These are phyloP conservation scores for Kluyveromyces starmeri DNA, from an alignment of 805 yeast genomes.

Conservation along the genomic window DNA sequence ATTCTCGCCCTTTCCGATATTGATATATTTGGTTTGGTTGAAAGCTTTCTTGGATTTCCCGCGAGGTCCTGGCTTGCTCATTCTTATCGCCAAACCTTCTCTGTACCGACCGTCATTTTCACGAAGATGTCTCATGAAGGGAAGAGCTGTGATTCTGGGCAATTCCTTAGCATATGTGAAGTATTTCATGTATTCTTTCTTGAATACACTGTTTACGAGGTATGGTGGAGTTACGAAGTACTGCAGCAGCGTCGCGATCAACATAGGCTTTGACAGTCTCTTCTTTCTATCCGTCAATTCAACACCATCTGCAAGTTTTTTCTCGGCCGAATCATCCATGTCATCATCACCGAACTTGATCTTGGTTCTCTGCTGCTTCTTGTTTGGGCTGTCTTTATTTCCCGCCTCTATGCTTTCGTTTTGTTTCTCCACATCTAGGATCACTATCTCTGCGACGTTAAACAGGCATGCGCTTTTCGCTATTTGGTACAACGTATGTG, in stretches of 20 bases:
- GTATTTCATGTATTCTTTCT: constrained; percentile 35
- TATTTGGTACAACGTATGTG: constrained; percentile 65
- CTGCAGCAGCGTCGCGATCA: constrained; percentile 64
- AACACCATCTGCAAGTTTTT: constrained; percentile 1
- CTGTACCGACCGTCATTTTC: constrained; percentile 37
- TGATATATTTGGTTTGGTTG: constrained; percentile 61
- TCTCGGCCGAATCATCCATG: constrained; percentile 8
- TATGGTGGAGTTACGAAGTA: constrained; percentile 82
- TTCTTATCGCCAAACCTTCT: constrained; percentile 51
- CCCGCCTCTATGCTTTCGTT: constrained; percentile 14
- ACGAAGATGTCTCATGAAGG: constrained; percentile 48
- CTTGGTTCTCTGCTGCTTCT: constrained; percentile 19
- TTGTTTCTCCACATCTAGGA: constrained; percentile 43
- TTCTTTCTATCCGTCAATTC: constrained; percentile 10
- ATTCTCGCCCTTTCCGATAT: constrained; percentile 56
- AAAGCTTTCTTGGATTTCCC: constrained; percentile 39
- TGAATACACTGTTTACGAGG: constrained; percentile 56
- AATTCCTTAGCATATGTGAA: constrained; percentile 57
- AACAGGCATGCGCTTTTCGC: constrained; percentile 66
- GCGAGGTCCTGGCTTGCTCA: constrained; percentile 30
- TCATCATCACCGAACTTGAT: constrained; percentile 29
- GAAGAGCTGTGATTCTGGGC: constrained; percentile 66
- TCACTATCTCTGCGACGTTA: constrained; percentile 64
- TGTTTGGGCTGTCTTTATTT: constrained; percentile 26
- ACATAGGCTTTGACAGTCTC: constrained; percentile 33